These are phyloP conservation scores for Poronia punctata DNA, from an alignment of 495 filamentous ascomycete species.

Conservation along the genomic window DNA sequence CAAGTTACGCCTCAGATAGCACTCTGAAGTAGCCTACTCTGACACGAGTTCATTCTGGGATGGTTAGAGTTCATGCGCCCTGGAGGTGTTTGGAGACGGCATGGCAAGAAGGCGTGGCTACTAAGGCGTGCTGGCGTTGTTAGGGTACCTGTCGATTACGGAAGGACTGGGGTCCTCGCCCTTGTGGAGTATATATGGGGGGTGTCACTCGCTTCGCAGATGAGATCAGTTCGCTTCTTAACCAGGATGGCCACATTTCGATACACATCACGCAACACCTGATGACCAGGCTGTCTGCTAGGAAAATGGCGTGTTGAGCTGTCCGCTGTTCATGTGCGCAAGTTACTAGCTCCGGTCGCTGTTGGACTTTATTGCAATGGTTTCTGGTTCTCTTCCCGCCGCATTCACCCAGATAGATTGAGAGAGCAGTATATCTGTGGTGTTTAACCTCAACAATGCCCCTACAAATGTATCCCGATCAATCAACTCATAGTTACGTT, in stretches of 20 bases:
- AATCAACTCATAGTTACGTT: no score
- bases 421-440: no score
- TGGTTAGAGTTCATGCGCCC: conserved; percentile 15
- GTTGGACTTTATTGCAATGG: no score
- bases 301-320: conserved; percentile 14
- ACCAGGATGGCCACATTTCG: conserved; percentile 14
- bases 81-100: conserved; percentile 20
- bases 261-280: conserved; percentile 6
- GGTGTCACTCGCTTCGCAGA: conserved; percentile 23
- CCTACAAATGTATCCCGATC: no score
- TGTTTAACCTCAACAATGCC: no score
- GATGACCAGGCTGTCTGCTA: conserved; percentile 16
- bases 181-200: no score
- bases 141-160: conserved; percentile 2
- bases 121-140: conserved; percentile 26
- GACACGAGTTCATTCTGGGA: conserved; percentile 2
- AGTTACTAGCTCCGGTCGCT: conserved; percentile 14
- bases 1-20: conserved; percentile 58
- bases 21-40: no score
- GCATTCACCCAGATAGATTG: no score
- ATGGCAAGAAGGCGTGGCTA: conserved; percentile 15
- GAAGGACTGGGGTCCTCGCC: conserved; percentile 2
- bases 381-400: no score
- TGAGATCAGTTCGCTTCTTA: conserved; percentile 26
- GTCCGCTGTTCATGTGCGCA: conserved; percentile 20